Evolutionary conservation across 768 basidiomycete genomes (phyloP), one percentile per base, ranked within the genome.

Genomic region (Hygrocybe coccinea): DNA sequence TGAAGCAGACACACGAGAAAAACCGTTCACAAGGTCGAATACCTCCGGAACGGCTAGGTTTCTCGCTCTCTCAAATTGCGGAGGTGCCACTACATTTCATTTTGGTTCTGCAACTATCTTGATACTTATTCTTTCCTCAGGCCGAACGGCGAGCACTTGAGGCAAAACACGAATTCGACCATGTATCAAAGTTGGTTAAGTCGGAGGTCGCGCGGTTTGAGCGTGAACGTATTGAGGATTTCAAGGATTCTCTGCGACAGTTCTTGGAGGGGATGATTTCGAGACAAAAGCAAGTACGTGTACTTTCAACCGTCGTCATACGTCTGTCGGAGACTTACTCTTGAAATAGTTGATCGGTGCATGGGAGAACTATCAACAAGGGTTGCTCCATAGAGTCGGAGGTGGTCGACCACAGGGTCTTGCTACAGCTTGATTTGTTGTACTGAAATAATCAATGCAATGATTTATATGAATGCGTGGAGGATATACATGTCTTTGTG

Each of bases 181-280:
- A 88, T 19, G 86, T 87, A 11, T 91, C 92, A 17, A 87, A 87
- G 60, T 74, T 97, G 17, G 85, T 93, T 62, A 98, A 98, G 71
- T 73, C 81, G 3, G 97, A 99, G 71, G 83, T 94, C 59, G 84
- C 83, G 4, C 77, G 95, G 41, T 97, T 98, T 65, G 95, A 99
- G 72, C 82, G 85, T 65, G 95, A 97, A 71, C 82, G 95, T 41
- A 80, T 98, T 22, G 89, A 91, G 47, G 95, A 98, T 67, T 97
- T 98, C 71, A 95, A 94, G 70, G 76, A 80, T 43, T 79, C 87
- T 2, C 68, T 99, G 60, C 88, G 91, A 68, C 78, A 79, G 3
- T 94, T 92, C 69, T 73, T 97, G 52, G 88, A 93, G 41, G 90
- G 87, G 5, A 89, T 95, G 87, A 87, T 95, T 48, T 69, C 77